Conservation (phyloP, 225 moss, liverwort and hornwort genomes). For the Sphagnum contortum region DNA sequence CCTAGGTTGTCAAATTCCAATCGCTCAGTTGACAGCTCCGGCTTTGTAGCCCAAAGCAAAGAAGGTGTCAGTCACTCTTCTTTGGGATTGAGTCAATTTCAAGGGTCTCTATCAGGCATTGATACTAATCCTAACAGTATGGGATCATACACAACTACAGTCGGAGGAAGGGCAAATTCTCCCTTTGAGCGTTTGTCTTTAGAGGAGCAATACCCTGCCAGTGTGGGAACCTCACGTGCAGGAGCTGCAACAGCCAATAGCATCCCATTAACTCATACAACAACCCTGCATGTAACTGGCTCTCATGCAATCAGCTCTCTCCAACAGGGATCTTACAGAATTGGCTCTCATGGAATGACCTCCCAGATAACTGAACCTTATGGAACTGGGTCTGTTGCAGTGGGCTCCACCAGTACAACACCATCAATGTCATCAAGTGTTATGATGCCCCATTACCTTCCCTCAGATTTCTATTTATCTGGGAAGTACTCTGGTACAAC, state of each 20-base stretch:
- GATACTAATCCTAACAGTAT: conserved; percentile 17
- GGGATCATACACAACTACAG: conserved; percentile 6
- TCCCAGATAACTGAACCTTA: too few species aligned
- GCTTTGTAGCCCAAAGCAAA: conserved; percentile 14
- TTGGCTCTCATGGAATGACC: too few species aligned
- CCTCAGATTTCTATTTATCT: conserved; percentile 36
- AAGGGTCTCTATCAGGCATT: conserved; percentile 13
- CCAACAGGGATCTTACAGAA: too few species aligned
- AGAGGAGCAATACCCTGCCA: conserved; percentile 12
- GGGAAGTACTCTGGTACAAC: too few species aligned
- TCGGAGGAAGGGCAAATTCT: neutral
- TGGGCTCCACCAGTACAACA: neutral
- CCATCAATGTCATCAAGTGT: conserved; percentile 12
- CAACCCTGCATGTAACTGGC: too few species aligned
- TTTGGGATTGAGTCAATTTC: conserved; percentile 17
- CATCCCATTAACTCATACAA: too few species aligned
- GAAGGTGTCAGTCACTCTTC: conserved; percentile 15
- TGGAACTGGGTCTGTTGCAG: too few species aligned
- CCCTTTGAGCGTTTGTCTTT: conserved; percentile 19
- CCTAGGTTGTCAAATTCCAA: conserved; percentile 12
- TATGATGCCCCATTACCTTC: conserved; percentile 25
- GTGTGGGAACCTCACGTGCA: too few species aligned
- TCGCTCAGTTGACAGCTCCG: conserved; percentile 10
- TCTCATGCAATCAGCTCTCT: too few species aligned
- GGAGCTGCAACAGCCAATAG: too few species aligned